Evolutionary conservation across 495 filamentous ascomycete species (phyloP).

Genomic region (Letharia columbiana): DNA sequence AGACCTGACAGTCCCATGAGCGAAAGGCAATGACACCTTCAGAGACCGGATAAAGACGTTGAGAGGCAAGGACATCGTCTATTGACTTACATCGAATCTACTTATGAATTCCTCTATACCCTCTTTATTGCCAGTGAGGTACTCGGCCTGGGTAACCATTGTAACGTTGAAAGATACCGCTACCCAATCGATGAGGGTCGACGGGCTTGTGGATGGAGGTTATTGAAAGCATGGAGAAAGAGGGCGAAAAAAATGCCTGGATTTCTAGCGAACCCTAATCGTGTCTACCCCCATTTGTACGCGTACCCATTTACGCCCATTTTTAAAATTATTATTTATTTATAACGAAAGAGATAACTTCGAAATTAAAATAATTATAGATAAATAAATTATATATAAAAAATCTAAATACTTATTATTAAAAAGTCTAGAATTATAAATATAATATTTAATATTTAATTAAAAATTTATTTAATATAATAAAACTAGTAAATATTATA

Average conservation of each 20-base stretch:
- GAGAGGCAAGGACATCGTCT: neutral
- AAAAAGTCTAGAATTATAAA: too few relatives aligned
- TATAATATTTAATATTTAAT: too few relatives aligned
- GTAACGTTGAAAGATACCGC: neutral
- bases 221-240: neutral
- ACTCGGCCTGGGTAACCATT: constrained; percentile 44
- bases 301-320: too few relatives aligned
- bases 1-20: constrained; percentile 50
- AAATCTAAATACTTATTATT: too few relatives aligned
- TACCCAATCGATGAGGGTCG: neutral
- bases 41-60: neutral
- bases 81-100: constrained; percentile 75
- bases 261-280: too few relatives aligned
- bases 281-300: too few relatives aligned
- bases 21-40: constrained; percentile 1
- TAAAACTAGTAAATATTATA: too few relatives aligned
- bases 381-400: too few relatives aligned
- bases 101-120: constrained; percentile 75
- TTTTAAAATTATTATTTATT: too few relatives aligned
- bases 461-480: too few relatives aligned
- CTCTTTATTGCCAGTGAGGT: constrained; percentile 69
- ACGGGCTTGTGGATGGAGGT: neutral
- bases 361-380: too few relatives aligned
- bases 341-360: too few relatives aligned
- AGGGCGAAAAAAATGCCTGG: neutral